phyloP scores from a whole-genome alignment of 768 basidiomycete genomes.

The Mycena alexandri region DNA sequence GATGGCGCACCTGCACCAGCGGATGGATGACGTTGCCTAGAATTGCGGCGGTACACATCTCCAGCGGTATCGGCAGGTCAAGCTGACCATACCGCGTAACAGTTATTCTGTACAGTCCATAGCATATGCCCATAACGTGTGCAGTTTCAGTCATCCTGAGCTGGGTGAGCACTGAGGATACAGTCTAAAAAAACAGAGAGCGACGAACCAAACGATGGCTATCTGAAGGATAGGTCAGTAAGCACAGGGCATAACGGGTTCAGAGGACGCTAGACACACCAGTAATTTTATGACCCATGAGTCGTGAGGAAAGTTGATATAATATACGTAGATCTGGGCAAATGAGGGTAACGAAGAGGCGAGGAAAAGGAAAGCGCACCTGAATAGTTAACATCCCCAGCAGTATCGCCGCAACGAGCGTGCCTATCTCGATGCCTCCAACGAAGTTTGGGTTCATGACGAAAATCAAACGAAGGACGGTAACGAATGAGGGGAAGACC shows the following conservation, averaged over 20 bases:
- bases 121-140: constrained; percentile 32
- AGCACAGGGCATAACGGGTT: no score
- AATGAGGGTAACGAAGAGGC: not conserved
- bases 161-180: not conserved
- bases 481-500: constrained; percentile 12
- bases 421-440: constrained; percentile 32
- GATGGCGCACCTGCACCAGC: constrained; percentile 30
- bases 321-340: constrained; percentile 35
- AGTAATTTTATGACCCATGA: constrained; percentile 27
- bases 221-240: constrained; percentile 18
- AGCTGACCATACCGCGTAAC: constrained; percentile 32
- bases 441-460: constrained; percentile 24
- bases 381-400: constrained; percentile 37
- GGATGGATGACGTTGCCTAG: constrained; percentile 35
- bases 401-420: constrained; percentile 25
- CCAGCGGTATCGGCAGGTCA: constrained; percentile 32
- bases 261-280: constrained; percentile 5
- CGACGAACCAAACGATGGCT: constrained; percentile 27
- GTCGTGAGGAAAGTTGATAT: constrained; percentile 33
- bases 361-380: not conserved
- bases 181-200: not conserved
- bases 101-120: constrained; percentile 31
- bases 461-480: not conserved
- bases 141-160: constrained; percentile 22
- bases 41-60: constrained; percentile 29